These are phyloP conservation scores for Crithidia thermophila DNA, from an alignment of 208 protist genomes.

Conservation along the genomic window DNA sequence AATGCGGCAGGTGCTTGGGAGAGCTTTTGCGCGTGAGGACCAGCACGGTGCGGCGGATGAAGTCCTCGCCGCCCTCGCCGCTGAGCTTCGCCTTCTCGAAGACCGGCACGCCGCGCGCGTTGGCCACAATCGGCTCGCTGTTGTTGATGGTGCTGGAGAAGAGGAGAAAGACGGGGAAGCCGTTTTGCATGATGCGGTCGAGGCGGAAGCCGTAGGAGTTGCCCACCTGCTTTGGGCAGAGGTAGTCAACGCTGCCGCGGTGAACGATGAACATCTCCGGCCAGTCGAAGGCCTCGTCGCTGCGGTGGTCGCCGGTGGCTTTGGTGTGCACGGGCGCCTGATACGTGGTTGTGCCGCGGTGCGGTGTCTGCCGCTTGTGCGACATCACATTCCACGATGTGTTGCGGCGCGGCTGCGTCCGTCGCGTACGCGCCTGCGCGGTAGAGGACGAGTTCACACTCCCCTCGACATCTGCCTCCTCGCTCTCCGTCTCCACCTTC, in stretches of 20 bases:
- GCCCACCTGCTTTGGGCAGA: slow-evolving; percentile 43
- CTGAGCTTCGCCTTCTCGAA: slow-evolving; percentile 52
- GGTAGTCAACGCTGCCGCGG: slow-evolving; percentile 63
- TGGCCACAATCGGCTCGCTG: slow-evolving; percentile 32
- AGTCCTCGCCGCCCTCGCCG: slow-evolving; percentile 36
- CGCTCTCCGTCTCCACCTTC: background rate
- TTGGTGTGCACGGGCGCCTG: slow-evolving; percentile 29
- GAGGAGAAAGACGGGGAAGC: slow-evolving; percentile 75
- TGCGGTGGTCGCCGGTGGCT: slow-evolving; percentile 39
- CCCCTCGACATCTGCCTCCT: no score
- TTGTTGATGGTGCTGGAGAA: slow-evolving; percentile 46
- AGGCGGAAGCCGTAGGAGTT: slow-evolving; percentile 79
- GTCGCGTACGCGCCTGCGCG: background rate
- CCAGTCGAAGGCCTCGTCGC: slow-evolving; percentile 73
- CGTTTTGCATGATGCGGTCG: slow-evolving; percentile 58
- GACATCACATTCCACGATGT: slow-evolving; percentile 12
- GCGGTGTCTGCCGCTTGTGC: slow-evolving; percentile 34
- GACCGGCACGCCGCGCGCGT: slow-evolving; percentile 43
- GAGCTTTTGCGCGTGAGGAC: slow-evolving; percentile 45
- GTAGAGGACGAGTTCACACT: slow-evolving; percentile 1
- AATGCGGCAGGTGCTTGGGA: slow-evolving; percentile 26
- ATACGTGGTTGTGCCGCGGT: slow-evolving; percentile 45
- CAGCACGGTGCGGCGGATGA: slow-evolving; percentile 29
- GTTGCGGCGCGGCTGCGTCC: background rate
- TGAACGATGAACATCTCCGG: slow-evolving; percentile 61